A percentile compares a stretch with the other conserved stretches of the same genome.
Evolutionary conservation across 2,329 filamentous ascomycete species (phyloP).

Genomic region (Pseudocercospora fuligena): DNA sequence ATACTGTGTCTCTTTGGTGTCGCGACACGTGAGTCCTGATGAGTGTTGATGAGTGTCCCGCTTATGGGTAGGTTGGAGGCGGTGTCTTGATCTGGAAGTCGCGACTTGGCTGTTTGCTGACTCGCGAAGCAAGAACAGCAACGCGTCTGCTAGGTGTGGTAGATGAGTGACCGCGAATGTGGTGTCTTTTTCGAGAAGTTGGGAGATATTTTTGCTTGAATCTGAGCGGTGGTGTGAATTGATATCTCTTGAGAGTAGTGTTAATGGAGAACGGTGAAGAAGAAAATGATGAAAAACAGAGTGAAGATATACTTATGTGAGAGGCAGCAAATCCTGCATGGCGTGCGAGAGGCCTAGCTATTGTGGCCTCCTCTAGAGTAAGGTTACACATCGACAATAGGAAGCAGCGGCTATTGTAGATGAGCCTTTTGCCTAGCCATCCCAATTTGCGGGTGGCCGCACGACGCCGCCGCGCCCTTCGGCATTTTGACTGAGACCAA

Average conservation of each 20-base stretch:
- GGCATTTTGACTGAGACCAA: neutral
- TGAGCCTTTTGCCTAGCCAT: neutral
- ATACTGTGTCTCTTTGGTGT: neutral
- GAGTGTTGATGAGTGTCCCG: conserved; percentile 7
- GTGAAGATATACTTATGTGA: conserved; percentile 13
- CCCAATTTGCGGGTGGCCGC: neutral
- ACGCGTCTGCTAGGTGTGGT: neutral
- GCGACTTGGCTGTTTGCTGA: conserved; percentile 21
- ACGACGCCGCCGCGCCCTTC: conserved; percentile 5
- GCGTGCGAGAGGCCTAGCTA: conserved; percentile 13
- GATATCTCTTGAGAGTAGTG: conserved; percentile 11
- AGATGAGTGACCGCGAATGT: conserved; percentile 7
- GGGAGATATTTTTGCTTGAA: neutral
- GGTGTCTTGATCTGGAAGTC: conserved; percentile 23
- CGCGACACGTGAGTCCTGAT: conserved; percentile 2
- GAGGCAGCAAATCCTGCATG: neutral
- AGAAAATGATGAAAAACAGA: neutral
- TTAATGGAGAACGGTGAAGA: conserved; percentile 8
- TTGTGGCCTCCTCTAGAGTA: conserved; percentile 10
- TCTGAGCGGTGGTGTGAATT: conserved; percentile 2
- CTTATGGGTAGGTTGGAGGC: conserved; percentile 1
- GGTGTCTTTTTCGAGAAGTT: conserved; percentile 14
- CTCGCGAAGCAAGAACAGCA: conserved; percentile 10
- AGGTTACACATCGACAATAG: conserved; percentile 18
- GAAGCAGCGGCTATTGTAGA: conserved; percentile 14